Base-by-base conservation (phyloP, 192 early-diverging fungal species). In the Coemansia sp. region DNA sequence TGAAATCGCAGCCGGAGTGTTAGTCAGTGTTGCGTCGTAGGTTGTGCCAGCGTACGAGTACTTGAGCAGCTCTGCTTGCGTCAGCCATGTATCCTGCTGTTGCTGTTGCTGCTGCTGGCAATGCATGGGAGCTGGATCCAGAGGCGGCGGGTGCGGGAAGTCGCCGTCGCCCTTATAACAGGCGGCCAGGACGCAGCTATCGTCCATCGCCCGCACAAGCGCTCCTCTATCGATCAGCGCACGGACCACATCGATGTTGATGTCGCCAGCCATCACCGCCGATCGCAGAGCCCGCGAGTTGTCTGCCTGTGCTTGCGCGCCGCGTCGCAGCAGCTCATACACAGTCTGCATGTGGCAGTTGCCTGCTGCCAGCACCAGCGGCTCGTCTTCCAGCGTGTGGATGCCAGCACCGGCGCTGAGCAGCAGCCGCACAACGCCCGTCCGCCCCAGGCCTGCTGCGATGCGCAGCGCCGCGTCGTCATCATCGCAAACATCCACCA, bases 141-240 rank as follows among this genome's bases (percentile, higher is more conserved):
- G 23, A 14, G 50, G 67, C 32, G 53, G 53, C 13, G 74, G 74
- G 29, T 38, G 55, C 43, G 66, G 63, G 15, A 57, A 35, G 22
- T 34, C 19, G 40, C 80, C 80, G 42, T 82, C 80, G 63, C 80
- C 80, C 33, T 64, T 63, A 57, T 77, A 82, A 53, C 61, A 60
- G 9, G 80, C 80, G 2, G 80, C 67, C 38, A 82, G 49, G 17
- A 82, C 35, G 40, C 75, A 70, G 69, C 71, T 77, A 36, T 82
- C 54, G 66, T 68, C 61, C 41, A 74, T 52, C 11, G 69, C 75
- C 11, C 46, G 63, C 19, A 41, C 62, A n/a, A 52, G 40, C 14
- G 80, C 80, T 23, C 80, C 80, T 6, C 29, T 42, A 0, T 61
- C 69, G 0, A 82, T 48, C 65, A 82, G 68, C 8, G 43, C n/a